A percentile compares a stretch with the other conserved stretches of the same genome.
Conservation (phyloP, 352 stramenopile species). For the Pythium scleroteichum region DNA sequence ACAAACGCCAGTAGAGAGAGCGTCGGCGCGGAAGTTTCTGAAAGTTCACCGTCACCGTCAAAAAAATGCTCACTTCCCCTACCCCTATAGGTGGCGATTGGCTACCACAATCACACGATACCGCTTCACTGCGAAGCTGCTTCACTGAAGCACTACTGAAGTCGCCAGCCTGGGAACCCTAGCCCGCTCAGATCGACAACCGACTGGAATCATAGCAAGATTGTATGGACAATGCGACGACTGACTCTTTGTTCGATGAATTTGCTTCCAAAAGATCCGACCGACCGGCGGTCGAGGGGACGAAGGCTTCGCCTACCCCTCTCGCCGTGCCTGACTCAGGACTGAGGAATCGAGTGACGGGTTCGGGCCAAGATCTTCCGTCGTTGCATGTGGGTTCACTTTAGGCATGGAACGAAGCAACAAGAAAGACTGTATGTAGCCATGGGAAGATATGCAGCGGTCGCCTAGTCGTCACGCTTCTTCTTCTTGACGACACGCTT, state of each 20-base stretch:
- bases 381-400: too few species aligned
- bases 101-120: slow-evolving; percentile 22
- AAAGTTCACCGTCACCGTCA: slow-evolving; percentile 1
- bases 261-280: too few species aligned
- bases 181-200: not conserved
- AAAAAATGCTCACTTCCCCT: slow-evolving; percentile 7
- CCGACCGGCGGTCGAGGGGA: too few species aligned
- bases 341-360: too few species aligned
- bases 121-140: not conserved
- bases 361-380: too few species aligned
- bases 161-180: slow-evolving; percentile 12
- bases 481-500: slow-evolving; percentile 34
- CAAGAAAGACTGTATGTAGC: not conserved
- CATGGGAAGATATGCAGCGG: not conserved
- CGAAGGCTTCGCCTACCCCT: too few species aligned
- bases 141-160: too few species aligned
- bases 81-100: slow-evolving; percentile 21
- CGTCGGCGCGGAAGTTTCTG: slow-evolving; percentile 21
- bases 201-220: not conserved
- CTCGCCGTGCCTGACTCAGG: too few species aligned
- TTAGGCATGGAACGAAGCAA: not conserved
- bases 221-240: not conserved
- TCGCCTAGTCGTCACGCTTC: slow-evolving; percentile 27
- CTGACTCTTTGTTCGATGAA: not conserved
- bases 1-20: slow-evolving; percentile 21